Conservation (phyloP, 1,284 basidiomycete species). For the Sphagnurus paluster region DNA sequence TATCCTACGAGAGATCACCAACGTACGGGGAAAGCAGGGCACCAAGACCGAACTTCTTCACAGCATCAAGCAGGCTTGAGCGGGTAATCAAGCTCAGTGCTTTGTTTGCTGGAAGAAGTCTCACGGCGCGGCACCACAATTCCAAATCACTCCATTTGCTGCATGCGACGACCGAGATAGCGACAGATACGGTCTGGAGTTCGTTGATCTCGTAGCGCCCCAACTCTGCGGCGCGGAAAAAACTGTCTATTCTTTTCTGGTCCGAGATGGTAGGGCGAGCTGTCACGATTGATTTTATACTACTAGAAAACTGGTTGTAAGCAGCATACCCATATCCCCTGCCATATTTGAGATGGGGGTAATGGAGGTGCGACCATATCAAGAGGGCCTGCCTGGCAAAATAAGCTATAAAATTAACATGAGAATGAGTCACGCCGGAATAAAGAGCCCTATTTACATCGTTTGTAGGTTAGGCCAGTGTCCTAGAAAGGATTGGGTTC, state of each 20-base stretch:
- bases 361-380: too few species aligned
- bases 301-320: neutral
- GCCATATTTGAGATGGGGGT: too few species aligned
- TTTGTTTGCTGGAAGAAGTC: neutral
- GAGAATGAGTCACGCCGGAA: too few species aligned
- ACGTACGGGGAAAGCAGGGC: neutral
- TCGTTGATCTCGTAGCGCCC: neutral
- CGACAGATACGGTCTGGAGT: neutral
- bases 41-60: neutral
- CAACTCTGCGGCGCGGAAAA: neutral
- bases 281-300: neutral
- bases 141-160: neutral
- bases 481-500: too few species aligned
- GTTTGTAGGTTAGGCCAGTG: too few species aligned
- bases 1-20: neutral
- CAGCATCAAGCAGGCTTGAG: neutral
- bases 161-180: neutral
- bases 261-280: neutral
- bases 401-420: too few species aligned
- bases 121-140: neutral
- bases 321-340: too few species aligned
- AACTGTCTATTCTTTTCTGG: neutral
- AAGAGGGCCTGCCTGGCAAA: too few species aligned
- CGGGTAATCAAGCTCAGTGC: neutral
- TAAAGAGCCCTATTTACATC: too few species aligned